These are phyloP conservation scores for Blastobotrys raffinosifermentans DNA, from an alignment of 1,139 yeast species.

Conservation along the genomic window DNA sequence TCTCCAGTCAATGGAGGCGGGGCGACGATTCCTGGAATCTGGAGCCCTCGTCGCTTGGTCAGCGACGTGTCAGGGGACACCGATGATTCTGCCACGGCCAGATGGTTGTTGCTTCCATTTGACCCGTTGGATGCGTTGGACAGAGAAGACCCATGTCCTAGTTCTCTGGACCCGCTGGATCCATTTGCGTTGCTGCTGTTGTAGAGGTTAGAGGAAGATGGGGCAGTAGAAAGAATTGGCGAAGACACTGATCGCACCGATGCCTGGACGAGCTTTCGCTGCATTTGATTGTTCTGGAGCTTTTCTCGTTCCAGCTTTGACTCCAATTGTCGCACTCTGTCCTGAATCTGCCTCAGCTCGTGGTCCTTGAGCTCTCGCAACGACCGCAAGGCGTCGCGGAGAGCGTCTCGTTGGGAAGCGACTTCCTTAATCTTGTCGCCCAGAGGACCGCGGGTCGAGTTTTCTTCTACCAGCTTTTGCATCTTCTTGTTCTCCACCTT, in stretches of 20 bases:
- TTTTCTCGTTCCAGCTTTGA: constrained; percentile 26
- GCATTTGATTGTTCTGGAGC: constrained; percentile 23
- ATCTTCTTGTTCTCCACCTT: constrained; percentile 32
- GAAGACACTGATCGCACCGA: constrained; percentile 13
- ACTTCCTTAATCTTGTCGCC: constrained; percentile 33
- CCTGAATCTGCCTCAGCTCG: constrained; percentile 29
- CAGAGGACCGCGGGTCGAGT: constrained; percentile 29
- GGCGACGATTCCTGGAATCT: constrained; percentile 18
- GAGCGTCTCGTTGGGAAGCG: constrained; percentile 40
- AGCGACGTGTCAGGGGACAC: constrained; percentile 4
- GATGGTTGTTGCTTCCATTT: constrained; percentile 1
- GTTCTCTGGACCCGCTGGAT: no score
- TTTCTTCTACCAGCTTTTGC: constrained; percentile 28
- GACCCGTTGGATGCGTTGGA: constrained; percentile 2
- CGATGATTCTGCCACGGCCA: background rate
- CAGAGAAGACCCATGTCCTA: no score
- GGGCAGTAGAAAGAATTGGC: constrained; percentile 7
- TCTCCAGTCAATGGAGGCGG: constrained; percentile 11
- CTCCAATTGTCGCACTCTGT: constrained; percentile 30
- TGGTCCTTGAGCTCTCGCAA: constrained; percentile 35
- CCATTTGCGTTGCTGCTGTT: constrained; percentile 8
- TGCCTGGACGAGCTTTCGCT: constrained; percentile 26
- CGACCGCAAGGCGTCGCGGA: constrained; percentile 36
- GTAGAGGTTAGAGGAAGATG: constrained; percentile 11
- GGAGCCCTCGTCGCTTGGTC: constrained; percentile 17